A percentile compares a stretch with the other conserved stretches of the same genome.
These are phyloP conservation scores for Cutaneotrichosporon cavernicola DNA, from an alignment of 1,284 basidiomycete genomes.

Conservation along the genomic window DNA sequence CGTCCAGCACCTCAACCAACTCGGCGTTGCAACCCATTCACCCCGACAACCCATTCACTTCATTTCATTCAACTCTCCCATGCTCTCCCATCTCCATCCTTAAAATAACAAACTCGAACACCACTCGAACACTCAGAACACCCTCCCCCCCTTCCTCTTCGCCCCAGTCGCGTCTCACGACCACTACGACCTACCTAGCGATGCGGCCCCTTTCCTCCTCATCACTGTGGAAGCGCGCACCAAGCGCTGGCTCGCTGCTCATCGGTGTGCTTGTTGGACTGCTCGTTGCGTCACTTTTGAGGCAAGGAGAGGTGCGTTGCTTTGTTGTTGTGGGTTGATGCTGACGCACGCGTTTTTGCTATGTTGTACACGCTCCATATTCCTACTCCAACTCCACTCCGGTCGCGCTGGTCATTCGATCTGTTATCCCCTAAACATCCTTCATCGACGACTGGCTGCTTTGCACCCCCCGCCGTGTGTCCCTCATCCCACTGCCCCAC, in stretches of 20 bases:
- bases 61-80: background rate
- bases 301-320: conserved; percentile 8
- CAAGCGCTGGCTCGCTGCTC: conserved; percentile 51
- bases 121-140: background rate
- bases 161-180: no score
- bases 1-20: no score
- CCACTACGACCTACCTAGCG: background rate
- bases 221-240: conserved; percentile 40
- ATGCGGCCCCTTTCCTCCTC: conserved; percentile 26
- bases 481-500: background rate
- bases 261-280: conserved; percentile 54
- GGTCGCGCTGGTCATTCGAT: no score
- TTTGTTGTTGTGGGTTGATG: background rate
- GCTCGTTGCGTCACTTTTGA: conserved; percentile 48
- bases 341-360: background rate
- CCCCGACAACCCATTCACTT: no score
- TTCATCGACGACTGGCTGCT: background rate
- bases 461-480: background rate
- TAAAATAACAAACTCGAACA: no score
- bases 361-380: background rate
- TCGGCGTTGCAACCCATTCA: no score
- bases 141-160: background rate
- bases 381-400: background rate
- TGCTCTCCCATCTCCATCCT: no score
- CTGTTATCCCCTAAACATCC: background rate